Conservation (phyloP, 805 yeast genomes). For the Teunomyces tritomae region DNA sequence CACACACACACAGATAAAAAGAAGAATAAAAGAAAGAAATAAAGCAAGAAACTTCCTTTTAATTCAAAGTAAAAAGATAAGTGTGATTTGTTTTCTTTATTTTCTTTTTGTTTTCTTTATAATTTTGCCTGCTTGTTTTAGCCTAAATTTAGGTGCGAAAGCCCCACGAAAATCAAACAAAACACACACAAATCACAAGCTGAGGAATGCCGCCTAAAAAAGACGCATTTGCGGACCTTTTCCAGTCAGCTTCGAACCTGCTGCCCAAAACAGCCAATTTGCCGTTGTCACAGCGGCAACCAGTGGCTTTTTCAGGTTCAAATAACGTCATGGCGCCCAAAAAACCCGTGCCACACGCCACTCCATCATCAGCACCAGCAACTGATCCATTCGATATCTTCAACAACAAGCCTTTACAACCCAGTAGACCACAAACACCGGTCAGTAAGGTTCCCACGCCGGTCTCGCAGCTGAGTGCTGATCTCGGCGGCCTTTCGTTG, state of each 20-base stretch:
- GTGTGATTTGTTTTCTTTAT: no score
- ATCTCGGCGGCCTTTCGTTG: conserved; percentile 14
- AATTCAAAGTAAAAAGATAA: no score
- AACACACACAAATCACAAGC: not conserved
- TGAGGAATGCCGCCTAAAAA: conserved; percentile 29
- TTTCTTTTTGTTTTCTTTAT: no score
- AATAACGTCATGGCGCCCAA: conserved; percentile 1
- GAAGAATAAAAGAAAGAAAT: no score
- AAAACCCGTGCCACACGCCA: not conserved
- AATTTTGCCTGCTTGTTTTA: not conserved
- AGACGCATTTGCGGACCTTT: conserved; percentile 46
- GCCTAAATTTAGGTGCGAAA: not conserved
- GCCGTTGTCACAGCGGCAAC: not conserved
- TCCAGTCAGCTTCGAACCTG: conserved; percentile 20
- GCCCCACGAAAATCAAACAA: conserved; percentile 1
- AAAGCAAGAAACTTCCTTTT: no score
- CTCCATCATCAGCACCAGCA: not conserved
- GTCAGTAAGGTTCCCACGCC: not conserved
- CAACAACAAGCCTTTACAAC: conserved; percentile 4
- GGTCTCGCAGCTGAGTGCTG: not conserved
- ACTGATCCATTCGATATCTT: conserved; percentile 28
- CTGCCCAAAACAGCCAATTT: conserved; percentile 3
- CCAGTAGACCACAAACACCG: not conserved
- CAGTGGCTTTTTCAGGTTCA: conserved; percentile 1
- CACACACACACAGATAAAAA: no score